Evolutionary conservation across 768 basidiomycete genomes (phyloP), one percentile per base, ranked within the genome.

Genomic region (Suillus decipiens): DNA sequence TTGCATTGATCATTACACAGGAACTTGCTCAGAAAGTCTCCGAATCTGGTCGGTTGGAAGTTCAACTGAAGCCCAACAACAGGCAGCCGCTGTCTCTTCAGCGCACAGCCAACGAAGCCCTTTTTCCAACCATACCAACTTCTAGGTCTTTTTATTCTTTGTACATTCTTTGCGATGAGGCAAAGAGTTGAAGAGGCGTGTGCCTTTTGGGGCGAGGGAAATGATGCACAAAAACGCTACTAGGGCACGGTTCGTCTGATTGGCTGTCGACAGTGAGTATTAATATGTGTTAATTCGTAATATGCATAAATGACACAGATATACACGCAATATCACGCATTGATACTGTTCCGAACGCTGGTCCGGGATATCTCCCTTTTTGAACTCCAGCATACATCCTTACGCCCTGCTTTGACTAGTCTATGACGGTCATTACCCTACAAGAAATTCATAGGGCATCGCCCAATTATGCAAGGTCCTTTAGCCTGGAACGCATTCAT

Each of bases 241-340:
- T n/a, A n/a, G n/a, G 48, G 15, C 59, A 36, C 36, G 59, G 59
- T 60, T 54, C 48, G 45, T 54, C n/a, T 12, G 34, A 12, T 56
- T 56, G 14, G 34, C 34, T 33, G 45, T 51, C 22, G 45, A 61
- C 8, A 54, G 60, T 61, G 45, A 22, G 59, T 31, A 17, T 22
- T 31, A 15, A 42, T 37, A 2, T 28, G 28, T 39, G 5, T 14
- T 14, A 14, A 60, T 36, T 17, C 37, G 6, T 28, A 9, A 60
- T 39, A 28, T 51, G 11, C 34, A 17, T 19, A 11, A 36, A 19
- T 22, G 34, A 10, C 3, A 34, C 33, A 2, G 19, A 34, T 19
- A 36, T 36, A n/a, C 33, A 55, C 51, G 2, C 22, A n/a, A 42
- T 19, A 10, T 45, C 43, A n/a, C n/a, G n/a, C n/a, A 45, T 33